Conservation (phyloP, 108 stramenopile genomes). For the Skeletonema marinoi region DNA sequence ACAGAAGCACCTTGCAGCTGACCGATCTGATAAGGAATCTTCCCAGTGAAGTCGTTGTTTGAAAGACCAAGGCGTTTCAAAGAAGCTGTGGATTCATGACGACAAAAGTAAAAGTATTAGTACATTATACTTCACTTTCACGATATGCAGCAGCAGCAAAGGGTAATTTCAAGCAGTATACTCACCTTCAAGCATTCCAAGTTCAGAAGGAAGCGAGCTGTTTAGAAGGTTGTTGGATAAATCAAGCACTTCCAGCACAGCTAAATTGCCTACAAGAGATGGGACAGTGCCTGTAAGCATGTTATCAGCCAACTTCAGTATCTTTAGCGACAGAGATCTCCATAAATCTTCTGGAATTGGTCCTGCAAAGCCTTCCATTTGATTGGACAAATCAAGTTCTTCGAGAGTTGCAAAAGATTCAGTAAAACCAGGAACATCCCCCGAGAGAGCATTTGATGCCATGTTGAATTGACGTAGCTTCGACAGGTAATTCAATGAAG, state of each 20-base stretch:
- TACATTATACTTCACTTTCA: no score
- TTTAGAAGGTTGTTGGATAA: no score
- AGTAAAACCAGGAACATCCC: conserved; percentile 20
- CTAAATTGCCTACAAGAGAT: no score
- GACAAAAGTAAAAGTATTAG: no score
- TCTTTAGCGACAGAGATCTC: background rate
- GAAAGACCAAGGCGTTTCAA: background rate
- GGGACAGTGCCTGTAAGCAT: background rate
- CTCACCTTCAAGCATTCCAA: background rate
- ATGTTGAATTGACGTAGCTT: background rate
- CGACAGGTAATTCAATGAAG: background rate
- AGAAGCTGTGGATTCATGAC: no score
- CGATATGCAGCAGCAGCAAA: no score
- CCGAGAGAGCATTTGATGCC: background rate
- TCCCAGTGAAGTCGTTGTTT: background rate
- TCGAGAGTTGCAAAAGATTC: background rate
- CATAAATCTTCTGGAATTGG: conserved; percentile 2
- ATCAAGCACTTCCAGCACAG: background rate
- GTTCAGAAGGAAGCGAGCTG: background rate
- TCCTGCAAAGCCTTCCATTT: conserved; percentile 13
- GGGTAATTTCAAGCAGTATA: no score
- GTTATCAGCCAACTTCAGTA: background rate
- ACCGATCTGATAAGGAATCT: no score
- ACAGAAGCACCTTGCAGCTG: no score
- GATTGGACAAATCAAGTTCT: background rate